Conservation (phyloP, 2,329 filamentous ascomycete genomes). For the Graphium sp. region DNA sequence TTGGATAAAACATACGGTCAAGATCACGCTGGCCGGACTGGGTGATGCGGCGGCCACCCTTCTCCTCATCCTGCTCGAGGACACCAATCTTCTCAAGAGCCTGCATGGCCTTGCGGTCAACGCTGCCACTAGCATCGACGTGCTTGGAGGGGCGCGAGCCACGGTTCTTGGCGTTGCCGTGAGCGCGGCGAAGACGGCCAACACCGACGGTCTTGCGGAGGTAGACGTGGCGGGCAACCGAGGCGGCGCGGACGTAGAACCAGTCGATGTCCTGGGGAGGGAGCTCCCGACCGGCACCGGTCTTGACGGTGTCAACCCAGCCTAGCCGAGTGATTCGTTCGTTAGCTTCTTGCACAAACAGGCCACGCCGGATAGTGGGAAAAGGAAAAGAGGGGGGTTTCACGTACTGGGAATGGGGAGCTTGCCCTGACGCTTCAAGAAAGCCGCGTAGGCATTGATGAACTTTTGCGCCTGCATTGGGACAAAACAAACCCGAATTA, state of each 20-base stretch:
- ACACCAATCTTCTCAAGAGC: constrained; percentile 98
- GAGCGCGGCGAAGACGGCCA: constrained; percentile 89
- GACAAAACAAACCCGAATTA: constrained; percentile 35
- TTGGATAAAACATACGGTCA: constrained; percentile 56
- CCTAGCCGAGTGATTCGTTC: constrained; percentile 32
- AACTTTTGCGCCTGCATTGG: constrained; percentile 63
- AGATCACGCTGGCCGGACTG: constrained; percentile 97
- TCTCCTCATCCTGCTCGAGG: constrained; percentile 93
- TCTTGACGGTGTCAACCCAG: constrained; percentile 99
- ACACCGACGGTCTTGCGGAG: constrained; percentile 98
- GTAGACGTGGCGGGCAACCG: constrained; percentile 96
- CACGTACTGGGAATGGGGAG: constrained; percentile 72
- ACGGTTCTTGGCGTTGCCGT: constrained; percentile 95
- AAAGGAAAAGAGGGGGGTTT: background rate
- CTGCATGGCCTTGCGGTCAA: constrained; percentile 97
- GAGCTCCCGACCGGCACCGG: constrained; percentile 88
- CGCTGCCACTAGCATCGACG: constrained; percentile 84
- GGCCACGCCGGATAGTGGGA: too few relatives aligned
- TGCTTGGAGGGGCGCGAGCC: constrained; percentile 83
- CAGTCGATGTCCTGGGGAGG: constrained; percentile 97
- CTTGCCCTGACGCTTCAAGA: constrained; percentile 91
- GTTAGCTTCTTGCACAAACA: too few relatives aligned
- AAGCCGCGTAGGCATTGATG: constrained; percentile 70
- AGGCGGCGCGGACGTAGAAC: constrained; percentile 82
- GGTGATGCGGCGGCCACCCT: constrained; percentile 96